Evolutionary conservation across 768 basidiomycete species (phyloP).

Genomic region (Panus rudis): DNA sequence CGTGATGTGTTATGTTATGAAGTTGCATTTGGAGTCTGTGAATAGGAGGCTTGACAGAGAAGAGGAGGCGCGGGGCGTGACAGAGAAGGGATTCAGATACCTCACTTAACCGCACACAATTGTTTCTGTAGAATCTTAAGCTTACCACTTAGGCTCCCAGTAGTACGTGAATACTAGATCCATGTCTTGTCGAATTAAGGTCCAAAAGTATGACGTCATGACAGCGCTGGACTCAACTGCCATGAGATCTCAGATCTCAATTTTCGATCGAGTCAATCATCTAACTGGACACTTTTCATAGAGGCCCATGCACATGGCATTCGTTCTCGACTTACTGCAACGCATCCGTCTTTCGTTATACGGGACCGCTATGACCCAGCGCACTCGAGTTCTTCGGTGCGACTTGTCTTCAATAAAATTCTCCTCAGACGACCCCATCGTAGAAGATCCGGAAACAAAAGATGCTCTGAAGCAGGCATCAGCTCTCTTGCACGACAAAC

Average conservation of each 20-base stretch:
- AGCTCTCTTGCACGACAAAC: conserved; percentile 40
- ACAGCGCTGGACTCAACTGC: no score
- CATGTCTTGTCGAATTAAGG: no score
- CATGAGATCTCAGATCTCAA: no score
- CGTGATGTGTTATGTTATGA: conserved; percentile 28
- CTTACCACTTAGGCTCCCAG: no score
- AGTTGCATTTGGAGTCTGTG: conserved; percentile 18
- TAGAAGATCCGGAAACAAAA: conserved; percentile 45
- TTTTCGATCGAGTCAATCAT: no score
- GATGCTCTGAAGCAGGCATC: conserved; percentile 51
- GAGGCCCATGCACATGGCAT: no score
- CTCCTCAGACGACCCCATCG: conserved; percentile 36
- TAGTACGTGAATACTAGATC: no score
- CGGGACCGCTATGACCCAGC: conserved; percentile 17
- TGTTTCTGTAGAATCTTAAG: neutral
- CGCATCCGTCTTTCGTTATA: no score
- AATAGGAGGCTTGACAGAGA: conserved; percentile 27
- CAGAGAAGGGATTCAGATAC: conserved; percentile 41
- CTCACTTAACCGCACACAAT: conserved; percentile 27
- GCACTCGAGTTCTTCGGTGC: conserved; percentile 47
- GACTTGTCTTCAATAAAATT: conserved; percentile 60
- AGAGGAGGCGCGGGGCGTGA: conserved; percentile 36
- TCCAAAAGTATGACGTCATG: neutral
- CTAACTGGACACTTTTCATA: no score
- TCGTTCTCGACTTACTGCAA: no score